Evolutionary conservation across 129 eudicot species (phyloP).

Genomic region (Escallonia herrerae): DNA sequence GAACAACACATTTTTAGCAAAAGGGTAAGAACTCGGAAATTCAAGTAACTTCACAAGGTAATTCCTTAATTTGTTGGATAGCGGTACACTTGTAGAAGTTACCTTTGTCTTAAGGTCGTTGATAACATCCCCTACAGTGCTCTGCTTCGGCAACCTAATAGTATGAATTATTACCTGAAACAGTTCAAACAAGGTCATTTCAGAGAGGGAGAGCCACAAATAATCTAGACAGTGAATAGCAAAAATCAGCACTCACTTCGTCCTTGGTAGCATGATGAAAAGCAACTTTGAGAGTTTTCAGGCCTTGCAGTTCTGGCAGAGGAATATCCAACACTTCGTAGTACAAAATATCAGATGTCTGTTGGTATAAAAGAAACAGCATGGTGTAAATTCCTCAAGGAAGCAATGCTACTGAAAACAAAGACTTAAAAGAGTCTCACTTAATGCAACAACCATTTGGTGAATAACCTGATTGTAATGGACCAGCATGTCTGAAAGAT

Average conservation of each 20-base stretch:
- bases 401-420: neutral
- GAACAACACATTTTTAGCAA: neutral
- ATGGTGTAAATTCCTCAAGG: conserved; percentile 6
- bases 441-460: neutral
- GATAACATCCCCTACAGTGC: conserved; percentile 78
- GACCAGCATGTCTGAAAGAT: conserved; percentile 66
- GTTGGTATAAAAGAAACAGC: conserved; percentile 10
- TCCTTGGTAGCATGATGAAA: conserved; percentile 72
- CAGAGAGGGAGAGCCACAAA: conserved; percentile 2
- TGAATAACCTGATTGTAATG: conserved; percentile 71
- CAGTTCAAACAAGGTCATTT: conserved; percentile 10
- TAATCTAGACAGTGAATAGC: neutral
- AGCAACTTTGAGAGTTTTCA: conserved; percentile 75
- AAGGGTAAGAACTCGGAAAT: neutral
- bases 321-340: conserved; percentile 88
- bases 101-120: conserved; percentile 73
- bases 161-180: conserved; percentile 61
- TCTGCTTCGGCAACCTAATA: conserved; percentile 69
- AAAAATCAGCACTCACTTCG: conserved; percentile 41
- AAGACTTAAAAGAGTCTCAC: neutral
- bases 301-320: conserved; percentile 75
- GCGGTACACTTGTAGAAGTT: conserved; percentile 1
- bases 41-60: neutral
- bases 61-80: neutral
- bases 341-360: conserved; percentile 77